These are phyloP conservation scores for Colletotrichum sp. DNA, from an alignment of 2,329 filamentous ascomycete species.

Conservation along the genomic window DNA sequence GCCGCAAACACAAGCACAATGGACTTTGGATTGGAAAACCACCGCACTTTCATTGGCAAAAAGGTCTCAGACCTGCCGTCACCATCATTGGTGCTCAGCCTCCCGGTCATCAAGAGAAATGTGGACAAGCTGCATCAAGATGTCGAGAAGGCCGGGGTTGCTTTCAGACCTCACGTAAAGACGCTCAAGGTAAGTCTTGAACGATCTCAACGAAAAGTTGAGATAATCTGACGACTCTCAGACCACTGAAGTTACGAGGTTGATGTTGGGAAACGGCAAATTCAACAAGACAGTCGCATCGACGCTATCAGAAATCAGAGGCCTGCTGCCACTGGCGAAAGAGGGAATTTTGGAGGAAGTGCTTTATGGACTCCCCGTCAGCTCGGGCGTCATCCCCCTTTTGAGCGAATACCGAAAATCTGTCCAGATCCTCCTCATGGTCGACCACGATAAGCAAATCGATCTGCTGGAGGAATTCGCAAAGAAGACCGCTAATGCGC, in stretches of 20 bases:
- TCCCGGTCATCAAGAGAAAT: slow-evolving; percentile 41
- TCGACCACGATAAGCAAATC: slow-evolving; percentile 40
- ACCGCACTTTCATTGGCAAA: slow-evolving; percentile 39
- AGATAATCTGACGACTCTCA: slow-evolving; percentile 11
- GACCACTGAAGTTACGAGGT: slow-evolving; percentile 38
- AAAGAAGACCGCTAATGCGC: background rate
- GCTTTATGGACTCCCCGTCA: slow-evolving; percentile 45
- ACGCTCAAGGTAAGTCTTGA: slow-evolving; percentile 40
- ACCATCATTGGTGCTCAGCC: slow-evolving; percentile 42
- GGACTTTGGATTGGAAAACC: slow-evolving; percentile 33
- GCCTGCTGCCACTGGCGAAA: slow-evolving; percentile 39
- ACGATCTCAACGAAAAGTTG: accelerated
- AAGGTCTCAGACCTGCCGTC: slow-evolving; percentile 38
- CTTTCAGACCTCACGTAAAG: slow-evolving; percentile 48
- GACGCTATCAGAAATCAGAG: slow-evolving; percentile 43
- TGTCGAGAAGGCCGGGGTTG: slow-evolving; percentile 40
- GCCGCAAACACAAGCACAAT: slow-evolving; percentile 14
- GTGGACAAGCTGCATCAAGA: slow-evolving; percentile 38
- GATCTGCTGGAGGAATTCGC: slow-evolving; percentile 28
- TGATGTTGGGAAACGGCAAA: slow-evolving; percentile 43
- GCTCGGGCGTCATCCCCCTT: slow-evolving; percentile 33
- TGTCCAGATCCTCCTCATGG: slow-evolving; percentile 38
- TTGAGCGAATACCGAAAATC: slow-evolving; percentile 31
- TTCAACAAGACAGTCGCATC: slow-evolving; percentile 43
- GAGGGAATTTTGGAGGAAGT: slow-evolving; percentile 44